phyloP scores from a whole-genome alignment of 2,329 filamentous ascomycete genomes.

The Alternaria postmessia region DNA sequence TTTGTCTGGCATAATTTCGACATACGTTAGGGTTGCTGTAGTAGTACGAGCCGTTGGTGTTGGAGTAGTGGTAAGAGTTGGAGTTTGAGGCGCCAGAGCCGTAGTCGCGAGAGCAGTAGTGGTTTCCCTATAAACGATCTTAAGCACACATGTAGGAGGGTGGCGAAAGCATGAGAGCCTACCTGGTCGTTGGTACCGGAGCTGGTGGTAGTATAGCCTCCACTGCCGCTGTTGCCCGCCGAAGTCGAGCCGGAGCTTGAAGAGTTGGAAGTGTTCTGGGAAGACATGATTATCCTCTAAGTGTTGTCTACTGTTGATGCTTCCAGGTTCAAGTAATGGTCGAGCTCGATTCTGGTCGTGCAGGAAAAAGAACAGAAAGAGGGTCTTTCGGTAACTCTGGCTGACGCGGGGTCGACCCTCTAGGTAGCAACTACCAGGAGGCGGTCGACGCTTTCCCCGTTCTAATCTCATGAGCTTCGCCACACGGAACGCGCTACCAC shows the following conservation, averaged over 20 bases:
- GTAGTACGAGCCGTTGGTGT: slow-evolving; percentile 46
- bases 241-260: slow-evolving; percentile 19
- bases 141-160: background rate
- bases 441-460: background rate
- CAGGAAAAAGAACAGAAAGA: background rate
- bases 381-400: background rate
- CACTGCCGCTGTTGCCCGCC: slow-evolving; percentile 17
- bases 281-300: slow-evolving; percentile 3
- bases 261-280: slow-evolving; percentile 6
- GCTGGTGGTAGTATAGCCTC: slow-evolving; percentile 51
- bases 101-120: slow-evolving; percentile 52
- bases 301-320: background rate
- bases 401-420: background rate
- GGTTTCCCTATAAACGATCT: slow-evolving; percentile 45
- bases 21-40: slow-evolving; percentile 46
- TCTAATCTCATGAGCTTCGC: background rate
- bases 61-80: slow-evolving; percentile 54
- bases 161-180: background rate
- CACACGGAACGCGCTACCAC: background rate
- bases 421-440: background rate
- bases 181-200: slow-evolving; percentile 52
- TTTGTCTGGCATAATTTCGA: background rate
- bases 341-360: background rate
- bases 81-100: slow-evolving; percentile 43
- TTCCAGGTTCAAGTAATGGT: background rate